A percentile compares a stretch with the other conserved stretches of the same genome.
phyloP scores from a whole-genome alignment of 345 rosid genomes.

The Salix koriyanagi region DNA sequence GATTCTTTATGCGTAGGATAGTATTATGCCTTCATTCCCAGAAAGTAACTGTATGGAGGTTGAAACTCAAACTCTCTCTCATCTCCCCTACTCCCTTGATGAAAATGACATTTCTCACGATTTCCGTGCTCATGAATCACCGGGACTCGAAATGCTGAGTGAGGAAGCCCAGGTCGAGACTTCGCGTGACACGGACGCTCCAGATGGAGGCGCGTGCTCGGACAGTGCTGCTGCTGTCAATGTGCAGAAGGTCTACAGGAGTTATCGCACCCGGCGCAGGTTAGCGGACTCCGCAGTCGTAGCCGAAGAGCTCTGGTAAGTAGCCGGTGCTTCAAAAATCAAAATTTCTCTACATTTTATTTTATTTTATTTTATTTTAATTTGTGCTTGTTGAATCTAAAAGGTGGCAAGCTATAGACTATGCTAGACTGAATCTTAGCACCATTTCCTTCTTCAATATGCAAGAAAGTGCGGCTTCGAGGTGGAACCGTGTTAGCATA shows the following conservation, averaged over 20 bases:
- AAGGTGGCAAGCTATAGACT: constrained; percentile 92
- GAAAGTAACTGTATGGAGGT: constrained; percentile 33
- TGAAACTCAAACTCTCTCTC: constrained; percentile 29
- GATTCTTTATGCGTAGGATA: too few relatives aligned
- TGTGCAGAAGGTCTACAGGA: constrained; percentile 76
- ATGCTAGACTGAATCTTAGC: constrained; percentile 63
- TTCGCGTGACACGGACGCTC: not conserved
- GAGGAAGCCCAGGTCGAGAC: not conserved
- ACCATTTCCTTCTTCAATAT: constrained; percentile 77
- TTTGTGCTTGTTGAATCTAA: not conserved
- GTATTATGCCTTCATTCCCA: too few relatives aligned
- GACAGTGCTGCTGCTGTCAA: constrained; percentile 53
- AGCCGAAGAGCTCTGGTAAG: constrained; percentile 84
- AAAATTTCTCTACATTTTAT: not conserved
- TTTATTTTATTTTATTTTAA: not conserved
- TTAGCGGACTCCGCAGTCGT: constrained; percentile 84
- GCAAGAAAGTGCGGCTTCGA: constrained; percentile 65
- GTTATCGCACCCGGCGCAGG: constrained; percentile 89
- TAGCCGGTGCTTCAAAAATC: not conserved
- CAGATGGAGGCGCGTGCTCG: constrained; percentile 5
- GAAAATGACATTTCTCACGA: constrained; percentile 18
- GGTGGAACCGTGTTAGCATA: constrained; percentile 68
- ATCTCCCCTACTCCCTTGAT: constrained; percentile 26
- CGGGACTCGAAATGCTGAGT: constrained; percentile 4
- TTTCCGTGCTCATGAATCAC: constrained; percentile 1